Base-by-base conservation (phyloP, 2,329 filamentous ascomycete genomes). In the Trichoderma sp. region DNA sequence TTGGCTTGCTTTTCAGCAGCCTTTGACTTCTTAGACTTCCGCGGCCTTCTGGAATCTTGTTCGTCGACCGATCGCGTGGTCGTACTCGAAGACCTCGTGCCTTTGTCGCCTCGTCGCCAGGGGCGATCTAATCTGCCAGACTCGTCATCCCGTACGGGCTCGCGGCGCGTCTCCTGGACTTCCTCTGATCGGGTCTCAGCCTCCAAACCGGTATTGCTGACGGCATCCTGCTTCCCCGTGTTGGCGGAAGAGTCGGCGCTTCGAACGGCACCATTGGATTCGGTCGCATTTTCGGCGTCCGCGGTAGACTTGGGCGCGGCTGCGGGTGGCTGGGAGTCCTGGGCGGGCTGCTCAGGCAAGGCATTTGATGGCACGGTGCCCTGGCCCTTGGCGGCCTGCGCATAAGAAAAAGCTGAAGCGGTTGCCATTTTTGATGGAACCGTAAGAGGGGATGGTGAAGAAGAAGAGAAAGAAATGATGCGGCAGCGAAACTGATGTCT, bases 381-480 rank as follows among this genome's bases (percentile, higher is more conserved):
- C 77, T 92, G 88, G 78, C 95, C 94, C 82, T 96, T 96, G 73
- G 95, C 95, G 79, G 95, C 95, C 87, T 97, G 94, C 78, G 95
- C 95, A 82, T 98, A 98, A 73, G 95, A 98, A 81, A 98, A 97
- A 39, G 89, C 85, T 73, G 89, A 85, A 74, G 88, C 77, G 72
- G 82, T 81, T 74, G 87, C 87, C 88, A 89, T 89, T 72, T 57
- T 81, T 78, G 76, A 75, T 57, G 47, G 34, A 62, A 43, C 39
- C 57, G 69, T 50, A 61, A 66, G 64, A 39, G 17, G 50, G 8
- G n/a, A 4, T 23, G 13, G 43, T 36, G 23, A 36, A 43, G 20
- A 26, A 36, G 76, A 76, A 73, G 34, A 75, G 76, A 76, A 79
- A 76, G 75, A 75, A 74, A 78, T 76, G 62, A 70, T 47, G 70